These are phyloP conservation scores for Sphagnum magellanicum DNA, from an alignment of 228 moss, liverwort and hornwort species.

Conservation along the genomic window DNA sequence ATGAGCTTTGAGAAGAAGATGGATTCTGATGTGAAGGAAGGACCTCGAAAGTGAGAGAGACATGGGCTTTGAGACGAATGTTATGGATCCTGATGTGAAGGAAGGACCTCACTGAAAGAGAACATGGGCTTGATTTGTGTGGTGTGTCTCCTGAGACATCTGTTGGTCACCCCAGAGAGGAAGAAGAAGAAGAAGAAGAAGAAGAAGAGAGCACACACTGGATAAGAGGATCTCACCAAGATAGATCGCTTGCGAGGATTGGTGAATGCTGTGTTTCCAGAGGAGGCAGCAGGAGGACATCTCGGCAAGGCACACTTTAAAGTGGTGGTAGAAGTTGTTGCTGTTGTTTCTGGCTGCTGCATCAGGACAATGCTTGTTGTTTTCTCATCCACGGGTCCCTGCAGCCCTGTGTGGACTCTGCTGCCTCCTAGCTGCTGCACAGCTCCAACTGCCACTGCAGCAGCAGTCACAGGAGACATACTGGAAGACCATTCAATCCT, in stretches of 20 bases:
- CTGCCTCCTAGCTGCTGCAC: no score
- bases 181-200: no score
- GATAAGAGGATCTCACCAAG: conserved; percentile 13
- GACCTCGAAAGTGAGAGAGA: no score
- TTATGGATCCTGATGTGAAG: no score
- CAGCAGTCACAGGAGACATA: not conserved
- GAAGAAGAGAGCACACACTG: no score
- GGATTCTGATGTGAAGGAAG: no score
- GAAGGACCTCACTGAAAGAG: no score
- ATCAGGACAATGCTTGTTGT: conserved; percentile 21
- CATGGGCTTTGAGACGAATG: no score
- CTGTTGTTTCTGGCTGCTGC: conserved; percentile 31
- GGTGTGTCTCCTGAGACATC: no score
- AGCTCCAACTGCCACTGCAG: not conserved
- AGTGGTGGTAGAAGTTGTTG: not conserved
- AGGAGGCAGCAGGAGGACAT: conserved; percentile 1
- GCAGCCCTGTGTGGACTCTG: not conserved
- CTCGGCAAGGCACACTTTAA: conserved; percentile 33
- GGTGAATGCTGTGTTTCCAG: conserved; percentile 7
- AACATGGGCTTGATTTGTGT: no score
- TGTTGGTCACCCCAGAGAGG: no score
- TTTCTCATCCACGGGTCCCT: conserved; percentile 6
- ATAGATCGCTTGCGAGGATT: conserved; percentile 31
- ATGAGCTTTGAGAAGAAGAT: no score
- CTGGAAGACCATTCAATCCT: conserved; percentile 23